Evolutionary conservation across 345 rosid species (phyloP), one percentile per base, ranked within the genome.

Genomic region (Boechera stricta): DNA sequence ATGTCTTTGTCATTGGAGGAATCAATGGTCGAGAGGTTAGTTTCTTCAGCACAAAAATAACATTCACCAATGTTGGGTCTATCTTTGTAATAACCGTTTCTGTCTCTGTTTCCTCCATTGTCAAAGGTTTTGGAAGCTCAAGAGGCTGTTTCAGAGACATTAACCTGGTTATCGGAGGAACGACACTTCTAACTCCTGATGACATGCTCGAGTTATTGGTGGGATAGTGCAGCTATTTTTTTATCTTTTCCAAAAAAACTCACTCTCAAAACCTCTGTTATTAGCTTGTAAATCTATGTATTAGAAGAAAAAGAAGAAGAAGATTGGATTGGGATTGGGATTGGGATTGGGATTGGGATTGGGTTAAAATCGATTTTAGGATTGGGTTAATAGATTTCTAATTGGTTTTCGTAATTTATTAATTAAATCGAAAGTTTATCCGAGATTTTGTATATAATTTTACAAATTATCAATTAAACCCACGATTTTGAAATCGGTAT

Each of bases 1-100:
- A 21, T 81, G 89, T 94, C 72, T 94, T 92, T 67, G 88, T 94
- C 68, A 54, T 90, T 4, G 98, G 98, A 35, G 98, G 98, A 79
- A 92, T 94, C 85, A 94, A 90, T 59, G 90, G 88, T 71, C 80
- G 81, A 55, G 98, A 94, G 94, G 97, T 94, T 5, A 24, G 55
- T 75, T 62, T 48, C 62, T 10, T 33, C 67, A 3, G 45, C 66
- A 45, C 26, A 24, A 33, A 16, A 47, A 7, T 56, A 15, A 4
- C 44, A n/a, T 12, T 36, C 42, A 29, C 21, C 0, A 4, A 28
- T 60, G 53, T 69, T 41, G 5, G 7, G 45, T 5, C 39, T 52
- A 21, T 31, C 33, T 54, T 64, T 51, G 52, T 39, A 32, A 52
- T 66, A n/a, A 48, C 31, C 2, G 13, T 29, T 31, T 53, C 32